Percentiles rank a stretch among this genome's conserved stretches.
Conservation (phyloP, 108 stramenopile genomes). For the Stephanodiscus triporus region DNA sequence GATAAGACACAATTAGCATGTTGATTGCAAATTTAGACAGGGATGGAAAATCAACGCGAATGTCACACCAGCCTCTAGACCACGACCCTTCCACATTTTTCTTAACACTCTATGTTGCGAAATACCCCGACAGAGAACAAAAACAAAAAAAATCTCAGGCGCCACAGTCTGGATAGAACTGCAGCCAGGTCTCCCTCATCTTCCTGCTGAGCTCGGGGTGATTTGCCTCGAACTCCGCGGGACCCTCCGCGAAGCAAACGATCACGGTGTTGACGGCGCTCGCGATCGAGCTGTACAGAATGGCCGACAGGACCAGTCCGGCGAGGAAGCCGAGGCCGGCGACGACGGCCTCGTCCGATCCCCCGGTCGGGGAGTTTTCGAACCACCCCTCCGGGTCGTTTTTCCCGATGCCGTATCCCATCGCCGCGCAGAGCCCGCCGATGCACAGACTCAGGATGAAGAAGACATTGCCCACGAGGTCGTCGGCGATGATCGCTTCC, state of each 20-base stretch:
- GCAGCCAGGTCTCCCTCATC: conserved; percentile 72
- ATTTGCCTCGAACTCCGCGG: conserved; percentile 77
- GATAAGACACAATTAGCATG: too few species aligned
- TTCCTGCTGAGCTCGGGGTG: conserved; percentile 80
- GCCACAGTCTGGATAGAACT: conserved; percentile 48
- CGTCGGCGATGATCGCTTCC: conserved; percentile 93
- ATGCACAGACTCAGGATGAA: conserved; percentile 62
- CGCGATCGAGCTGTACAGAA: conserved; percentile 68
- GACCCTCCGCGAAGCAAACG: conserved; percentile 89
- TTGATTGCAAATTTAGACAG: too few species aligned
- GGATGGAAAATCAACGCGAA: too few species aligned
- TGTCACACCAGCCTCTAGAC: too few species aligned
- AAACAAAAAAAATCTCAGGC: conserved; percentile 1
- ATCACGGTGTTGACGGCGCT: conserved; percentile 88
- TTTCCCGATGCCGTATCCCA: conserved; percentile 22
- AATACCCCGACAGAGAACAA: neutral
- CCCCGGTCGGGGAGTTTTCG: conserved; percentile 1
- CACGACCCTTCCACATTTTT: neutral
- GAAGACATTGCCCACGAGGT: conserved; percentile 79
- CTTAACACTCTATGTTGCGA: neutral
- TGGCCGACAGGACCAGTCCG: conserved; percentile 68
- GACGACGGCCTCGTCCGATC: neutral
- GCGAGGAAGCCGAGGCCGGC: conserved; percentile 65
- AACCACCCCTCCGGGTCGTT: conserved; percentile 19
- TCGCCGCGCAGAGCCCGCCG: conserved; percentile 50